These are phyloP conservation scores for Allium sativum DNA, from an alignment of 106 monocot genomes.

Conservation along the genomic window DNA sequence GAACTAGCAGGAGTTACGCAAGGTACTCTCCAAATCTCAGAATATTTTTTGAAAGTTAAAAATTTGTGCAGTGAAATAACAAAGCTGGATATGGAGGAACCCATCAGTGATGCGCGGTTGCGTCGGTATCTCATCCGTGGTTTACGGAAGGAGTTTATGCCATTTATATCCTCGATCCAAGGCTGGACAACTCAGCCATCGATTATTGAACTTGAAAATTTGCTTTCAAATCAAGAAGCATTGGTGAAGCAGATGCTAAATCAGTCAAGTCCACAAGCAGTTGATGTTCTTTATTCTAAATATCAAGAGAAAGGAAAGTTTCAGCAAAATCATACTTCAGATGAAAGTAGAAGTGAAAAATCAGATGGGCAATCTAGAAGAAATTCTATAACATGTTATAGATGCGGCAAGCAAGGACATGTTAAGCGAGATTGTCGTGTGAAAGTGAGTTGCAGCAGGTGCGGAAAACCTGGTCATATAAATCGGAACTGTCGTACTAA, in stretches of 20 bases:
- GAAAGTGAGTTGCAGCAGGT: background rate
- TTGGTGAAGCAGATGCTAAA: no score
- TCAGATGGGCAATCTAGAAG: no score
- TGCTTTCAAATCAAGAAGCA: no score
- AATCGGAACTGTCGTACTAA: background rate
- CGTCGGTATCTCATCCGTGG: no score
- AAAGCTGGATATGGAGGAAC: no score
- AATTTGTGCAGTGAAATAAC: no score
- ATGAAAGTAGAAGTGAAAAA: background rate
- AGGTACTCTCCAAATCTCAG: background rate
- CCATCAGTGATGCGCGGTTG: no score
- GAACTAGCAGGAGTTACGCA: background rate
- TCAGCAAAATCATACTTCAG: background rate
- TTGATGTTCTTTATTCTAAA: background rate
- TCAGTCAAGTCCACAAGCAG: no score
- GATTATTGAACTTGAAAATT: no score
- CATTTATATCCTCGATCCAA: no score
- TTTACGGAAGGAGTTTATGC: no score
- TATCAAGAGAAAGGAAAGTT: background rate
- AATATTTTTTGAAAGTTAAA: background rate
- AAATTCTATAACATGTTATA: background rate
- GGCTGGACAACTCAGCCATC: no score
- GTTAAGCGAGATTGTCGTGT: background rate
- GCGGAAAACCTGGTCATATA: background rate
- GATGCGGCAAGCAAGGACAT: conserved; percentile 1